Conservation (phyloP, 306 rosid genomes). For the Canavalia gladiata region DNA sequence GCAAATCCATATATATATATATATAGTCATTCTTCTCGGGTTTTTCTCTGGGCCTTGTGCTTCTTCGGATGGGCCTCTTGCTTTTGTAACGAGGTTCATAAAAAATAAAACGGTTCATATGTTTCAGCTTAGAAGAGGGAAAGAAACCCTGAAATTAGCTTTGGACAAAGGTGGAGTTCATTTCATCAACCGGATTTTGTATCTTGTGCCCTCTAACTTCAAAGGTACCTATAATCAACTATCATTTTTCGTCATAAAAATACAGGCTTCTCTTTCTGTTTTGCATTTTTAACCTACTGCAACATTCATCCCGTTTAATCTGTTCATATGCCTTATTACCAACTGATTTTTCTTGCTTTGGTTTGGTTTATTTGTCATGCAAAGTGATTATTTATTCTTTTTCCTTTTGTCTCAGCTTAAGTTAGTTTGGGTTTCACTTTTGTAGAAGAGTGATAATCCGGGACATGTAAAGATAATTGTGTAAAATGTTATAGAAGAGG, state of each 20-base stretch:
- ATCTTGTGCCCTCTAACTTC: no score
- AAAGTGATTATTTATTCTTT: neutral
- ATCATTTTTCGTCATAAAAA: neutral
- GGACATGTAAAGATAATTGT: neutral
- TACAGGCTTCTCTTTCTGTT: neutral
- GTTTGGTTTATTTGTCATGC: no score
- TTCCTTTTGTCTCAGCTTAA: neutral
- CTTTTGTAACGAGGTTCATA: no score
- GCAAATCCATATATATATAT: no score
- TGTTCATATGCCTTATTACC: neutral
- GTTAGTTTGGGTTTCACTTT: neutral
- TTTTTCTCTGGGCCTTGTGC: no score
- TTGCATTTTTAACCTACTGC: neutral
- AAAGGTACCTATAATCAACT: neutral
- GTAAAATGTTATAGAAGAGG: neutral
- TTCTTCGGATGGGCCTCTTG: no score
- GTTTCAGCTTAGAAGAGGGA: no score
- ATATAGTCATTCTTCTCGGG: no score
- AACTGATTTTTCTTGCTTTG: neutral
- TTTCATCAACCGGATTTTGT: no score
- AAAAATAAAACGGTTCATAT: no score
- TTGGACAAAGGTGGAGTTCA: no score
- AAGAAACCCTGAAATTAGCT: no score
- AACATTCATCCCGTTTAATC: neutral
- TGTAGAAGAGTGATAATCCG: neutral